A percentile compares a stretch with the other conserved stretches of the same genome.
phyloP scores from a whole-genome alignment of 129 eudicot species.

The Deinandra increscens region DNA sequence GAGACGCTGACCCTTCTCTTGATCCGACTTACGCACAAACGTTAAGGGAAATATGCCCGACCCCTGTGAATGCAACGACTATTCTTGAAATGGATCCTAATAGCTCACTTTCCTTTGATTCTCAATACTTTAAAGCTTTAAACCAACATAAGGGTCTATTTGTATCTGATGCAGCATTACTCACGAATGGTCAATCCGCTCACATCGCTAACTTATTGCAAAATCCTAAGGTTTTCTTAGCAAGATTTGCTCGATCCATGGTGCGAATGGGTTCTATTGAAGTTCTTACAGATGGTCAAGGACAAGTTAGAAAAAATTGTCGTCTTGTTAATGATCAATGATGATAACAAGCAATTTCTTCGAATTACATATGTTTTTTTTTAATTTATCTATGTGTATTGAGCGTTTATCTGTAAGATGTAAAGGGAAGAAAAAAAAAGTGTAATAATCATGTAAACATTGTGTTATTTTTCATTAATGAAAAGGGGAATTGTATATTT shows the following conservation, averaged over 20 bases:
- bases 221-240: slow-evolving; percentile 23
- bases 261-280: slow-evolving; percentile 34
- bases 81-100: slow-evolving; percentile 57
- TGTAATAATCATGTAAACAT: too few relatives aligned
- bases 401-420: neutral
- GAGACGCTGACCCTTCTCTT: slow-evolving; percentile 55
- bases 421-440: neutral
- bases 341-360: neutral
- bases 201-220: slow-evolving; percentile 24
- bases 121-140: slow-evolving; percentile 31
- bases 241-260: slow-evolving; percentile 34
- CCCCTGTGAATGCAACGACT: slow-evolving; percentile 34
- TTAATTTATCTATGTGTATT: neutral
- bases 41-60: slow-evolving; percentile 39
- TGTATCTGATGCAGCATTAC: slow-evolving; percentile 42
- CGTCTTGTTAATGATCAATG: slow-evolving; percentile 22
- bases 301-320: slow-evolving; percentile 42
- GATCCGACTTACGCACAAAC: slow-evolving; percentile 38
- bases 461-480: too few relatives aligned
- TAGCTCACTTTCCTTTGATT: slow-evolving; percentile 43
- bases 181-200: slow-evolving; percentile 35
- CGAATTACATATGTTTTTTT: neutral
- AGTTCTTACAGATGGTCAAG: slow-evolving; percentile 33
- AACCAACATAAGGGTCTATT: slow-evolving; percentile 41
- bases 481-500: too few relatives aligned